Conservation (phyloP, 495 filamentous ascomycete species). For the Aspergillus wentii region DNA sequence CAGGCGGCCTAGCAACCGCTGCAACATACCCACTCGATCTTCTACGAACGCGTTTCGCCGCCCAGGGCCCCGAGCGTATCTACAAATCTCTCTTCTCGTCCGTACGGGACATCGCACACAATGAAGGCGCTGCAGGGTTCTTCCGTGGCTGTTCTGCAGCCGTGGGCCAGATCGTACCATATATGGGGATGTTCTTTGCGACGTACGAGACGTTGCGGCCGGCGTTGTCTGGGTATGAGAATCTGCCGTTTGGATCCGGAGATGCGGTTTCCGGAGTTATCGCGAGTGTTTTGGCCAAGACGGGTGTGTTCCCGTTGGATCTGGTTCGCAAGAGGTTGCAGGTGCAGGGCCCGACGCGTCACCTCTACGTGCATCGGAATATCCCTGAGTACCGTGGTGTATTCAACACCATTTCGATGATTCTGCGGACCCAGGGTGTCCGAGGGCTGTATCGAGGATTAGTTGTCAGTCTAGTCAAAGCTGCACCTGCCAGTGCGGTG, state of each 20-base stretch:
- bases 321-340: conserved; percentile 89
- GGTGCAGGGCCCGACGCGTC: conserved; percentile 84
- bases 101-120: conserved; percentile 62
- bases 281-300: conserved; percentile 78
- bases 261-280: conserved; percentile 78
- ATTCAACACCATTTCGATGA: conserved; percentile 55
- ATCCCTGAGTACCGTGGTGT: conserved; percentile 82
- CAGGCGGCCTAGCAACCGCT: conserved; percentile 75
- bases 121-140: conserved; percentile 75
- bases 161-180: conserved; percentile 82
- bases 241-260: conserved; percentile 65
- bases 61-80: conserved; percentile 79
- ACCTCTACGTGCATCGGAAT: conserved; percentile 74
- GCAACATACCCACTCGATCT: conserved; percentile 91
- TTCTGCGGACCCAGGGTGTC: conserved; percentile 66
- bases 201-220: conserved; percentile 71
- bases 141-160: conserved; percentile 81
- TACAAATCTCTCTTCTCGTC: conserved; percentile 66
- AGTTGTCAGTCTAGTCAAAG: conserved; percentile 85
- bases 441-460: conserved; percentile 85
- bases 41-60: conserved; percentile 90
- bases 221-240: conserved; percentile 42
- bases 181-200: conserved; percentile 95
- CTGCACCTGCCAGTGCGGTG: conserved; percentile 88
- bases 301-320: conserved; percentile 89